Percentiles rank a stretch among this genome's conserved stretches.
Conservation (phyloP, 1,284 basidiomycete species). For the Ganoderma resinaceum region DNA sequence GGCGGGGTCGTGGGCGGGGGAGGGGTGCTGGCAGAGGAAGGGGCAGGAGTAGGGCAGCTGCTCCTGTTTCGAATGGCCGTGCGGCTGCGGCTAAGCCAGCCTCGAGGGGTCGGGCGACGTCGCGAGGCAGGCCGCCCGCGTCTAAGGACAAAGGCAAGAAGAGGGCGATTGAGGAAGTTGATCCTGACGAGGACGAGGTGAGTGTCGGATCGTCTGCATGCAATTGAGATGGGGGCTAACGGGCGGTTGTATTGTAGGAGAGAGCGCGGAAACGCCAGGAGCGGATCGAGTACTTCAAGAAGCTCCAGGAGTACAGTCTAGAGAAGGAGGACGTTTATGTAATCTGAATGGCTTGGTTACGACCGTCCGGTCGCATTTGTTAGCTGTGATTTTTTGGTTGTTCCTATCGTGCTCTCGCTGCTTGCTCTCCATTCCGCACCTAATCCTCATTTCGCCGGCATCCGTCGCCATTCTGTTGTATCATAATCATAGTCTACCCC, state of each 20-base stretch:
- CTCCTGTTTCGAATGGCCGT: conserved; percentile 8
- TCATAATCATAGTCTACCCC: neutral
- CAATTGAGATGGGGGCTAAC: neutral
- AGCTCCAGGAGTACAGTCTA: conserved; percentile 39
- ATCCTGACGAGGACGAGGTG: conserved; percentile 35
- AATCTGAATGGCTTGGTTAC: conserved; percentile 27
- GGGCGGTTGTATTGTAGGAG: conserved; percentile 19
- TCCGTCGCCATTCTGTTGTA: neutral
- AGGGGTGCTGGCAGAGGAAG: neutral
- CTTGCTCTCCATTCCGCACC: neutral
- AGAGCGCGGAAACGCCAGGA: conserved; percentile 34
- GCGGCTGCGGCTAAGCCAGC: conserved; percentile 1
- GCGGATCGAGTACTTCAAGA: conserved; percentile 40
- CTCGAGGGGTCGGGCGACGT: conserved; percentile 18
- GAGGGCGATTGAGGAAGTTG: conserved; percentile 24
- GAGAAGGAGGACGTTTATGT: conserved; percentile 43
- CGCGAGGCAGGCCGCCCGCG: conserved; percentile 4
- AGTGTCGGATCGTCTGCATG: neutral
- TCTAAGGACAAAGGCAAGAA: conserved; percentile 33
- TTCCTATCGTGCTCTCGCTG: neutral
- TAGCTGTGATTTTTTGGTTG: neutral
- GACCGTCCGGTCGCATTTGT: neutral
- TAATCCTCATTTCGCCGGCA: neutral
- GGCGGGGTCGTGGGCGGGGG: conserved; percentile 17
- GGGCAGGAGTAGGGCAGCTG: conserved; percentile 13